Evolutionary conservation across 2,329 filamentous ascomycete species (phyloP).

Genomic region (Zymoseptoria tritici): DNA sequence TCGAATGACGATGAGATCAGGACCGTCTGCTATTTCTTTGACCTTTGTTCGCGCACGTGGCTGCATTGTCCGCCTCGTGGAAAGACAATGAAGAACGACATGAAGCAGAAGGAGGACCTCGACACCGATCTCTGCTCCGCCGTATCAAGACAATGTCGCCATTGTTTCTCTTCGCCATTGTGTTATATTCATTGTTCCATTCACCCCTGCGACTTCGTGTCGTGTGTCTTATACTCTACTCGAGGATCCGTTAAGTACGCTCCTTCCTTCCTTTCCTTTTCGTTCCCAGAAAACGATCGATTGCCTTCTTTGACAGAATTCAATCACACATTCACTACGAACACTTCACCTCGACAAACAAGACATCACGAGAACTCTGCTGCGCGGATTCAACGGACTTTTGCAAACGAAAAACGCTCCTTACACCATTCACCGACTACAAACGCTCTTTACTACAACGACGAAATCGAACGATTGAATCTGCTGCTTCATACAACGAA

Average conservation of each 20-base stretch:
- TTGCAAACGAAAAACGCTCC: too few species aligned
- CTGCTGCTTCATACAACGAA: background rate
- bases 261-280: conserved; percentile 1
- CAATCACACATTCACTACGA: background rate
- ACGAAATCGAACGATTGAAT: background rate
- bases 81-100: background rate
- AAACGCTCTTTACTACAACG: background rate
- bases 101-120: background rate
- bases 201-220: background rate
- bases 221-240: background rate
- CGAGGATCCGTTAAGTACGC: background rate
- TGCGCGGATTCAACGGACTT: background rate
- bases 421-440: background rate
- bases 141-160: background rate
- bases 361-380: background rate
- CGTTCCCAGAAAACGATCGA: background rate
- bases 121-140: background rate
- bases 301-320: background rate
- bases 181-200: conserved; percentile 1
- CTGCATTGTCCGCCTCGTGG: background rate
- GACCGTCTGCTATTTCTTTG: background rate
- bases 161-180: background rate
- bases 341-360: background rate
- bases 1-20: background rate
- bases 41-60: background rate